Base-by-base conservation (phyloP, 176 grass and related monocot species). In the Oryza meyeriana region DNA sequence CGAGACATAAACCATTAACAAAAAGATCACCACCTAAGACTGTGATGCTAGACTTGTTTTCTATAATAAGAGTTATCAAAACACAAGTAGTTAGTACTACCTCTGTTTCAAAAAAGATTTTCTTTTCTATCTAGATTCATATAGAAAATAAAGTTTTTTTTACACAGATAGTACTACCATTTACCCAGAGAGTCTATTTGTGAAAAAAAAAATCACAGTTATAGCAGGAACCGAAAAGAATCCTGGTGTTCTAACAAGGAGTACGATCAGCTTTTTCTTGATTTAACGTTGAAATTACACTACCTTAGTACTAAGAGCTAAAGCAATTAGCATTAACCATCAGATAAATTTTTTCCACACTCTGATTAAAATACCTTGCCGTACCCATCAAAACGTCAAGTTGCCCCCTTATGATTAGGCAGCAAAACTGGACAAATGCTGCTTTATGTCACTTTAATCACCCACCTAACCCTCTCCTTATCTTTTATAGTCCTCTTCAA, bases 401-500 rank as follows among this genome's bases (percentile, higher is more conserved):
- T 73, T 82, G 83, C 62, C 44, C 47, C 66, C 78, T 67, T 24
- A 85, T 82, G 66, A 89, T 89, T 89, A 73, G 50, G 68, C 88
- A 31, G 73, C 79, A 71, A 13, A 79, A 57, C 35, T 61, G 88
- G 83, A 86, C 83, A 76, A 38, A 74, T 82, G 58, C 38, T 73
- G 72, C 44, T 76, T 77, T 66, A 73, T 90, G 83, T 7, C 83
- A 72, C 13, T 73, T 78, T 61, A 72, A 78, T 61, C 73, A 77
- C 35, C 24, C 73, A 86, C 79, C 66, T 16, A 86, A 85, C 72
- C 44, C 55, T 58, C 52, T 2, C 7, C 78, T 82, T 82, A 82
- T 28, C 33, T 35, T 76, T 61, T 65, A 39, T 65, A 39, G 73
- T 77, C 32, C 77, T 30, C 22, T 42, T 72, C 41, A 77, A 55